Conservation (phyloP, 202 grass and related monocot genomes). For the Carex sylvatica region DNA sequence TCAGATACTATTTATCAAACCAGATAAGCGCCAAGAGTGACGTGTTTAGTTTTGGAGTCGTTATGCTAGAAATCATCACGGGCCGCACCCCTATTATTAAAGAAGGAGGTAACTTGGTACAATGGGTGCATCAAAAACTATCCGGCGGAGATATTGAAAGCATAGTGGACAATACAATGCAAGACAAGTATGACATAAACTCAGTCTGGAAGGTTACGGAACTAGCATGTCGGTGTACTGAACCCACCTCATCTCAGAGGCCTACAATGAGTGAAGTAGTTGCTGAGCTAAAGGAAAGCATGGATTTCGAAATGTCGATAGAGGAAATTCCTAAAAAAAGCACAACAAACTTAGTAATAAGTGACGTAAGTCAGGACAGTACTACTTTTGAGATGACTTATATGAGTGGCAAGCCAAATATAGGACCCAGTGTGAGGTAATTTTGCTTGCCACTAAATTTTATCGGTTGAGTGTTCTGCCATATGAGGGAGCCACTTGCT, state of each 20-base stretch:
- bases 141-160: constrained; percentile 3
- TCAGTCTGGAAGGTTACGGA: constrained; percentile 19
- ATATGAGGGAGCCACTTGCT: neutral
- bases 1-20: constrained; percentile 1
- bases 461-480: neutral
- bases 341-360: neutral
- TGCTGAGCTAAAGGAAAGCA: constrained; percentile 3
- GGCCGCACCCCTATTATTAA: neutral
- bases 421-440: neutral
- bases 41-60: constrained; percentile 9
- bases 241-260: neutral
- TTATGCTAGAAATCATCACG: constrained; percentile 11
- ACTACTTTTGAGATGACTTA: neutral
- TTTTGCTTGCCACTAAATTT: neutral
- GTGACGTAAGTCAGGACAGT: neutral
- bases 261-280: constrained; percentile 16
- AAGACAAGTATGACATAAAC: constrained; percentile 8
- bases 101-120: neutral
- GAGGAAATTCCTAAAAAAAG: neutral
- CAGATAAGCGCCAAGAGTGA: constrained; percentile 5
- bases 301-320: neutral
- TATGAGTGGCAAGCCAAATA: no score
- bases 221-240: neutral
- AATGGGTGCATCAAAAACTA: neutral
- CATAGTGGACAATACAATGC: constrained; percentile 2